Conservation (phyloP, 208 protist species). For the Leishmania martiniquensis region DNA sequence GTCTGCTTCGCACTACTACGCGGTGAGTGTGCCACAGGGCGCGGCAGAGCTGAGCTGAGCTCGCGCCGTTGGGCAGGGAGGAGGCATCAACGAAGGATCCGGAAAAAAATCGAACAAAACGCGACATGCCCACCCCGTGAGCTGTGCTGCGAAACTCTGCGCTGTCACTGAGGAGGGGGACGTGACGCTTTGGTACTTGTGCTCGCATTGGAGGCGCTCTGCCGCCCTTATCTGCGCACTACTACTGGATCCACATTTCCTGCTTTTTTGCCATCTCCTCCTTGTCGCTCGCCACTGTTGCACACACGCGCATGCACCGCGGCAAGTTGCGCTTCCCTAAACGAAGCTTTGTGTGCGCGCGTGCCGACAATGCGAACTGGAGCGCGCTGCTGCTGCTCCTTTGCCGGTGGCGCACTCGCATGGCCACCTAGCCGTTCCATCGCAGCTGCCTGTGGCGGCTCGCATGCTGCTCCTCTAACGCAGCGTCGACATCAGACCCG, state of each 20-base stretch:
- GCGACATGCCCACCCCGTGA: neutral
- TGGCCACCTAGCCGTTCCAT: neutral
- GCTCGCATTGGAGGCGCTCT: neutral
- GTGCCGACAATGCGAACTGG: conserved; percentile 2
- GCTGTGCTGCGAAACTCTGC: no score
- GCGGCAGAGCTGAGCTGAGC: no score
- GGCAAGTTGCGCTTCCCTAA: neutral
- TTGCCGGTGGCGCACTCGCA: neutral
- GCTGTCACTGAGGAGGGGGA: neutral
- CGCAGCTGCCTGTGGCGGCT: neutral
- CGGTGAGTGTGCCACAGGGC: neutral
- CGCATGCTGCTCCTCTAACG: neutral
- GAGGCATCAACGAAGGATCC: neutral
- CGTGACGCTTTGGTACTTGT: neutral
- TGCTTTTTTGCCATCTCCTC: neutral
- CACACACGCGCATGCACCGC: neutral
- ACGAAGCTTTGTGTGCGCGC: neutral
- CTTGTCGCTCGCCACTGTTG: neutral
- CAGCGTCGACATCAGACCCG: conserved; percentile 29
- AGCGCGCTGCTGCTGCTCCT: conserved; percentile 3
- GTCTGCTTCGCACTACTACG: neutral
- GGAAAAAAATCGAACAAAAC: neutral
- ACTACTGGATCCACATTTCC: neutral
- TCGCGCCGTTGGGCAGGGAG: neutral
- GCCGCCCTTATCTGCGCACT: neutral